A percentile compares a stretch with the other conserved stretches of the same genome.
Evolutionary conservation across 1,139 yeast species (phyloP).

Genomic region (Suhomyces bokatorum): DNA sequence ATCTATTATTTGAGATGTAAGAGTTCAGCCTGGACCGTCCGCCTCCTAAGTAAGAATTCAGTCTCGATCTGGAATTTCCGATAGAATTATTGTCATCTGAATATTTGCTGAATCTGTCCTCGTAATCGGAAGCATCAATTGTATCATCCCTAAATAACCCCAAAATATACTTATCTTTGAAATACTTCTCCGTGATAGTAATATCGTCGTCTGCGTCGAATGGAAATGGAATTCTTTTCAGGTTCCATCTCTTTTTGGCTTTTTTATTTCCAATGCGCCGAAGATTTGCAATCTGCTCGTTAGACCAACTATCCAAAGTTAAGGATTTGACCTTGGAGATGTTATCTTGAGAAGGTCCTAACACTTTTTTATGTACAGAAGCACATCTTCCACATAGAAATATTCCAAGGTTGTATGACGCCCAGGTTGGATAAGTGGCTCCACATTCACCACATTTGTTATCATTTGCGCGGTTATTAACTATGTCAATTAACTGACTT

Average conservation of each 20-base stretch:
- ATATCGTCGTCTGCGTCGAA: slow-evolving; percentile 64
- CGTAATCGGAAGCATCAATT: slow-evolving; percentile 26
- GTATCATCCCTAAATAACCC: slow-evolving; percentile 46
- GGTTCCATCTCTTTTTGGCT: slow-evolving; percentile 66
- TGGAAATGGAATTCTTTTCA: slow-evolving; percentile 64
- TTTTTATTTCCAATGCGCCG: slow-evolving; percentile 64
- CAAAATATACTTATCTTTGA: slow-evolving; percentile 54
- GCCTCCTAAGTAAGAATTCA: slow-evolving; percentile 10
- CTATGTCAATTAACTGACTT: slow-evolving; percentile 44
- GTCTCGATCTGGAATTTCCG: slow-evolving; percentile 8
- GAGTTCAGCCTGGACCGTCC: slow-evolving; percentile 24
- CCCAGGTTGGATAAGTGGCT: slow-evolving; percentile 61
- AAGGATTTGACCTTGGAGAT: slow-evolving; percentile 77
- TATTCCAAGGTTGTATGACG: slow-evolving; percentile 54
- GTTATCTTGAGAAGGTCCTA: slow-evolving; percentile 51
- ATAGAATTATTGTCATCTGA: slow-evolving; percentile 17
- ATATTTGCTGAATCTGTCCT: slow-evolving; percentile 21
- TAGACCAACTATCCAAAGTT: slow-evolving; percentile 77
- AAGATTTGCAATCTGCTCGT: slow-evolving; percentile 58
- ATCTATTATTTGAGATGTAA: slow-evolving; percentile 8
- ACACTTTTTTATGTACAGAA: slow-evolving; percentile 65
- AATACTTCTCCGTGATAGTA: slow-evolving; percentile 42
- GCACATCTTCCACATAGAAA: slow-evolving; percentile 81
- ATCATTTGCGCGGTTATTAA: slow-evolving; percentile 40
- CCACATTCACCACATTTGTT: slow-evolving; percentile 79